Evolutionary conservation across 805 yeast genomes (phyloP), one percentile per base, ranked within the genome.

Genomic region (Yarrowia bubula): DNA sequence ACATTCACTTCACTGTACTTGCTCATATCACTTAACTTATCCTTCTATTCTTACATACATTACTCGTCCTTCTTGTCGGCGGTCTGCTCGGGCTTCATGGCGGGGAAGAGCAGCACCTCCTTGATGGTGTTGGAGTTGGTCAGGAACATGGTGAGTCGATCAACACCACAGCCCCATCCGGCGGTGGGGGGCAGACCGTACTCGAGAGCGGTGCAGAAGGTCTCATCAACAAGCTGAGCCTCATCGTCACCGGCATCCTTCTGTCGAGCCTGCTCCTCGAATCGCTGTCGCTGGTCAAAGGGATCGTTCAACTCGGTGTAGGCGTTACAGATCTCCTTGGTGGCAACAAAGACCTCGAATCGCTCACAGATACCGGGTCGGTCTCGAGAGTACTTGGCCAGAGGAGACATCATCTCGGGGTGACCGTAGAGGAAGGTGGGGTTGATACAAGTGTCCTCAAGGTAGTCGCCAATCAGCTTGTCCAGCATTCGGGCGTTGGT

Each of bases 161-260:
- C 99, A 71, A 93, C 92, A 84, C 99, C 99, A 81, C 96, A 88
- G 73, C 99, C 99, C 98, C 98, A 93, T 72, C 99, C 99, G 78
- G 96, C 98, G 72, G 98, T 95, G 74, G 99, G 99, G 67, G 99
- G 99, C 74, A 93, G 84, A 79, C 98, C 99, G 78, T 91, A 93
- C 82, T 93, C 99, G 74, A 93, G 85, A 71, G 99, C 98, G 73
- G 92, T 90, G 83, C 96, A 89, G 92, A 93, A 93, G 69, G 90
- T 88, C 82, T 93, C 99, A 78, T 93, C 99, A 69, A 95, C 84
- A 78, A 92, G 76, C 83, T 93, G 98, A 68, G 97, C 99, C 82
- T 95, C 99, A 75, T 93, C 99, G 76, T 93, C 99, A 83, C 99
- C 99, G 80, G 91, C 97, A 70, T 82, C 98, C 83, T 93, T 93